Evolutionary conservation across 306 rosid genomes (phyloP), one percentile per base, ranked within the genome.

Genomic region (Gastrolobium bilobum): DNA sequence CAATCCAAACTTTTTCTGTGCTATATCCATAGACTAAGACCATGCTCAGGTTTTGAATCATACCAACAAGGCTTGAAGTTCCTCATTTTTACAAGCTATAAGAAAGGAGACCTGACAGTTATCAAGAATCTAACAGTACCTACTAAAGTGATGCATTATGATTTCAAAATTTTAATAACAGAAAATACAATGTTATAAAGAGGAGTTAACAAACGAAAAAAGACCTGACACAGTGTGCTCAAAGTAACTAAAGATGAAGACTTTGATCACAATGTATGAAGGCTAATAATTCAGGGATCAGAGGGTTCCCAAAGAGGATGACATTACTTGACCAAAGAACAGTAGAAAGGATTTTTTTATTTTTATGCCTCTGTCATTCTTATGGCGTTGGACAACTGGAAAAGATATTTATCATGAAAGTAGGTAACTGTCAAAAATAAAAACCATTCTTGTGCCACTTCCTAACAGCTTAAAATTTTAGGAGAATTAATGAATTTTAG

Each of bases 31-130:
- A 60, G 13, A 33, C 8, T 14, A 46, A 4, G 42, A 52, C 44
- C 72, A 40, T 53, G 54, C 54, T 40, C 75, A n/a, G 2, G 57
- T 56, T 77, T 53, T 40, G 15, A 67, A 44, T 70, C 47, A 14
- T 59, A 43, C 67, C 67, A 67, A 11, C 40, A 60, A 65, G 58
- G 47, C 3, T 26, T 51, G 37, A 58, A 59, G 34, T 39, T 48
- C 47, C 60, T 47, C 39, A 5, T 15, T 10, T 63, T 39, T 64
- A 51, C 38, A 4, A 29, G 81, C 42, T 20, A 15, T 31, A 7
- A 40, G 76, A 78, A 61, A 59, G 56, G 46, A 68, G 35, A 52
- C 11, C 34, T 15, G 63, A 52, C 48, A 37, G 7, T 51, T 73
- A 33, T 73, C 31, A 8, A 58, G 29, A 59, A 20, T 46, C 74